These are phyloP conservation scores for Cladosporium velox DNA, from an alignment of 2,329 filamentous ascomycete species.

Conservation along the genomic window DNA sequence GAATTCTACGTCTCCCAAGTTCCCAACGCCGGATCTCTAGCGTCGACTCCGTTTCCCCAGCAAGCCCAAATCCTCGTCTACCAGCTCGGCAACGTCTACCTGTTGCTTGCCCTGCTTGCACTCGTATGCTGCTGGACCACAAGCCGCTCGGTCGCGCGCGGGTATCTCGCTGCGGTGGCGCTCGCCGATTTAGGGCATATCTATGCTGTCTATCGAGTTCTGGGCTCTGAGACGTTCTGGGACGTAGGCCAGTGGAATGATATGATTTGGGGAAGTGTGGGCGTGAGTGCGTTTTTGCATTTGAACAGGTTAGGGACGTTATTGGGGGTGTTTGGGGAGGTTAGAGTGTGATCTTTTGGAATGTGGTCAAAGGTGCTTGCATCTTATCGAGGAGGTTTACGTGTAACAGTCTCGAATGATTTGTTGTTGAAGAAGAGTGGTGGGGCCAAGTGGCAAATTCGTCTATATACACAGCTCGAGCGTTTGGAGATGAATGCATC, in stretches of 20 bases:
- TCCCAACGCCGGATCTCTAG: slow-evolving; percentile 13
- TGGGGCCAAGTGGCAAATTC: not conserved
- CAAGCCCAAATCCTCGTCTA: slow-evolving; percentile 25
- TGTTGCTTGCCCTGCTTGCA: slow-evolving; percentile 25
- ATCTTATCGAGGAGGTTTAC: not conserved
- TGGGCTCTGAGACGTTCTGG: slow-evolving; percentile 23
- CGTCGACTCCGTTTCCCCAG: slow-evolving; percentile 15
- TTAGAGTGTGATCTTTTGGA: not conserved
- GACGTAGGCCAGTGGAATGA: slow-evolving; percentile 24
- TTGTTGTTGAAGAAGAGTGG: not conserved
- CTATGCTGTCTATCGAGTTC: slow-evolving; percentile 24
- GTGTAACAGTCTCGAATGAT: not conserved
- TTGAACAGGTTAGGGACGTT: slow-evolving; percentile 24
- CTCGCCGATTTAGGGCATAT: slow-evolving; percentile 27
- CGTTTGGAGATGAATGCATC: not conserved
- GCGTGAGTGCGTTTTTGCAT: slow-evolving; percentile 23
- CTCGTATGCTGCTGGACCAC: slow-evolving; percentile 29
- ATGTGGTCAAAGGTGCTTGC: not conserved
- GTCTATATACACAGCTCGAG: not conserved
- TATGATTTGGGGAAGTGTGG: slow-evolving; percentile 27
- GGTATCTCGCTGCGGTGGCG: slow-evolving; percentile 24
- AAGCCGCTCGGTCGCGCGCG: slow-evolving; percentile 17
- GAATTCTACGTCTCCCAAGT: slow-evolving; percentile 25
- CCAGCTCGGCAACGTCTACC: slow-evolving; percentile 24
- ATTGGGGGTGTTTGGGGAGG: slow-evolving; percentile 22